Evolutionary conservation across 257 asterid species (phyloP), one percentile per base, ranked within the genome.

Genomic region (Capsicum chinense): DNA sequence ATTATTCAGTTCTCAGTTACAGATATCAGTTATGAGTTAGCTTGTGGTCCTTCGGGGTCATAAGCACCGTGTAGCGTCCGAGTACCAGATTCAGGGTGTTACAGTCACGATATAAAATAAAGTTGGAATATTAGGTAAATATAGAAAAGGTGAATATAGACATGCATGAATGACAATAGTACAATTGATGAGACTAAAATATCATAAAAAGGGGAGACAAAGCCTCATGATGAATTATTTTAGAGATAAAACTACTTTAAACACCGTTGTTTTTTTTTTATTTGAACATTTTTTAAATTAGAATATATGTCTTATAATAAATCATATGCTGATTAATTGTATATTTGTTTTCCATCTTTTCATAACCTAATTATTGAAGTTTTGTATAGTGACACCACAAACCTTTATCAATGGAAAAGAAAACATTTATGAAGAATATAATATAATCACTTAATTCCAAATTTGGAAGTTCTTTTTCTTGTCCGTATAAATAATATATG

Each of bases 331-430:
- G 54, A 69, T 69, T 16, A 60, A 60, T 60, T 3, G 6, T 33
- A 8, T n/a, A 35, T 33, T 9, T 47, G 7, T 1, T 7, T 2
- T 17, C 83, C 19, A 39, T n/a, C 73, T 59, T 80, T 39, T 59
- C 57, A 59, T n/a, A 80, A 56, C 70, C 70, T 73, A 73, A 79
- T 56, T 56, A 59, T 39, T 59, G 12, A 80, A 80, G 5, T 0
- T 80, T 7, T 80, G 11, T 58, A 80, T 80, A 1, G 21, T 80
- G 73, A 59, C 73, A 80, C 12, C 37, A 80, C 71, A 35, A 80
- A 17, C 21, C 39, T 39, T 59, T 39, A 13, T 26, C 33, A 74
- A 37, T 39, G 39, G 9, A 13, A 74, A 47, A 9, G 19, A n/a
- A 8, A 1, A 9, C 1, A 5, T 6, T 50, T n/a, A 12, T 19